Base-by-base conservation (phyloP, 164 flowering plant genomes). In the Macadamia integrifolia region DNA sequence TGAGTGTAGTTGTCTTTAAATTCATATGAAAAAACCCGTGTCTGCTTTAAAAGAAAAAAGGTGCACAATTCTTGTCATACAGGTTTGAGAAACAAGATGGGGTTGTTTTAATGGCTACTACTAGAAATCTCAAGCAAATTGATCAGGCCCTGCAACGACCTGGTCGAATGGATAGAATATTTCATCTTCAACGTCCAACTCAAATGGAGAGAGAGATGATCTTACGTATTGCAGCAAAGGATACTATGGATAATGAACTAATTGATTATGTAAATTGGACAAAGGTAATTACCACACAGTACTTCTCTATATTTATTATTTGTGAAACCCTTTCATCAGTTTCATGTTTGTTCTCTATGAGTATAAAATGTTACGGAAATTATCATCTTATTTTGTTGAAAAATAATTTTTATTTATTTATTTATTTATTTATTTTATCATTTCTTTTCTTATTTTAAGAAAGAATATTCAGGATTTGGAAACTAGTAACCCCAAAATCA, bases 71-170 rank as follows among this genome's bases (percentile, higher is more conserved):
- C 32, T 43, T 6, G 65, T 66, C 69, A 40, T 80, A 72, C 78
- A 93, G 98, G 74, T 93, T 93, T 90, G 93, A 91, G 80, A 93
- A 93, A 68, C 98, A 93, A 81, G 98, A 93, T 76, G 98, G 98
- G 64, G 98, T 93, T 74, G 96, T 93, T 69, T 77, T 93, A 79
- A 89, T 93, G 91, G 97, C 98, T 65, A 93, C 98, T 43, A 88
- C 97, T 17, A 80, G 87, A 76, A 88, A 85, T 78, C 82, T 91
- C 49, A 85, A 83, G 66, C 87, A 87, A 81, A 85, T 93, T 80
- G 97, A 91, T 72, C 81, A 79, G 77, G 98, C 98, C n/a, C 78
- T 93, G 62, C 82, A 62, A 80, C 86, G 97, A 63, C 98, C 97
- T 69, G 98, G 97, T 64, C 84, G 98, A 60, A 93, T 93, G 98